Base-by-base conservation (phyloP, 768 basidiomycete genomes). In the Sutorius australiensis region DNA sequence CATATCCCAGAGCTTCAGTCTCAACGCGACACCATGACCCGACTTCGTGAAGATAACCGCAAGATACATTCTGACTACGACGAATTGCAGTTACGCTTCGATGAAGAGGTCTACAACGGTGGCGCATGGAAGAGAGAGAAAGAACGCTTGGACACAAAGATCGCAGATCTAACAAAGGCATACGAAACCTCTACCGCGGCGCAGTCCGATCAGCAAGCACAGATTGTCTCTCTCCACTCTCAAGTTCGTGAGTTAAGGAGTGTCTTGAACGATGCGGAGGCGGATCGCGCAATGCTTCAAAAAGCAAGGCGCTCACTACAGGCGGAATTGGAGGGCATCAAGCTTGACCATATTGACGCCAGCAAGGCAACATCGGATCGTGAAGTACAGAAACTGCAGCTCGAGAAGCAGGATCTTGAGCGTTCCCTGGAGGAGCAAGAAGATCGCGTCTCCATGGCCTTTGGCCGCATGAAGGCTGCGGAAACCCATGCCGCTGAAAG, bases 81-180 rank as follows among this genome's bases (percentile, higher is more conserved):
- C 51, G 81, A 87, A 34, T 76, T 92, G 5, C 87, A 89, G 59
- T 70, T 87, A 32, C 80, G 81, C 36, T 84, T 82, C 58, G 87
- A 91, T 54, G 86, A 89, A 55, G 89, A 91, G 61, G 77, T 87
- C 8, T 87, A 86, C 67, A 86, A 80, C 51, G 84, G 86, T 43
- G 80, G 83, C 13, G 81, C 86, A 5, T 92, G 90, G 92, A 87
- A 86, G 73, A 87, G 89, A 64, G 91, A 94, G 73, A 90, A 84
- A 67, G 90, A 92, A 53, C 85, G 89, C 11, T 74, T 92, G 72
- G 89, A 93, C 55, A 86, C 81, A 48, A 92, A 89, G 78, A 89
- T 93, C 48, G 67, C 66, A 5, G 87, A 92, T 66, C 63, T 91
- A 53, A 84, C 80, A 21, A 84, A 82, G 50, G 89, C 86, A 1